Percentiles rank a stretch among this genome's conserved stretches.
Evolutionary conservation across 164 flowering plant genomes (phyloP).

Genomic region (Vitis labrusca): DNA sequence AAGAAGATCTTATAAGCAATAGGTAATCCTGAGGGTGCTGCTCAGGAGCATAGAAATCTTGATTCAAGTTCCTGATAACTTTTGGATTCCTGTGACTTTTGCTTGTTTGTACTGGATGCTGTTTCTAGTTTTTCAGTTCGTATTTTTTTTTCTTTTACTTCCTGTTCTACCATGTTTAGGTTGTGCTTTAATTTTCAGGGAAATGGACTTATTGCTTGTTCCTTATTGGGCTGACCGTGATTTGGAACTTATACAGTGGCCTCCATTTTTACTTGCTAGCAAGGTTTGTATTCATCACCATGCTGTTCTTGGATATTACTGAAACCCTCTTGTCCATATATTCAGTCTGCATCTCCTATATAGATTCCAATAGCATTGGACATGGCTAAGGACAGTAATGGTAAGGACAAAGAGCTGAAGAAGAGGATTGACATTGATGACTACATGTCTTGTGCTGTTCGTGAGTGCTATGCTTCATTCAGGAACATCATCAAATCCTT

Average conservation of each 20-base stretch:
- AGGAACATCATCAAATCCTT: conserved; percentile 57
- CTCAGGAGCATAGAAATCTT: not conserved
- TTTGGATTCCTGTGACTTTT: not conserved
- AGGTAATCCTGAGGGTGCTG: conserved; percentile 35
- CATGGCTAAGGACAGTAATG: conserved; percentile 97
- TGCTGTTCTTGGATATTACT: not conserved
- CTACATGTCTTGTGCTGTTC: conserved; percentile 86
- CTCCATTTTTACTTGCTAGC: conserved; percentile 97
- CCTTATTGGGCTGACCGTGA: conserved; percentile 97
- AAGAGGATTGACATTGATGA: conserved; percentile 66
- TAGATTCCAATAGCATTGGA: conserved; percentile 97
- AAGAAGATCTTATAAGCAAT: conserved; percentile 89
- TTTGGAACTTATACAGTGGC: conserved; percentile 86
- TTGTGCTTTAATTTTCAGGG: conserved; percentile 45
- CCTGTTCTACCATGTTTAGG: not conserved
- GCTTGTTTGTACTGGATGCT: not conserved
- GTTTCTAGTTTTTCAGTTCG: not conserved
- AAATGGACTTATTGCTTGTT: conserved; percentile 92
- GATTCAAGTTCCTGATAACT: not conserved
- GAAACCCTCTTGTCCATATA: not conserved
- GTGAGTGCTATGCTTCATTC: conserved; percentile 88
- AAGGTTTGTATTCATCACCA: conserved; percentile 49
- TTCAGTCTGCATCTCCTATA: conserved; percentile 8
- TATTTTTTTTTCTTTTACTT: not conserved
- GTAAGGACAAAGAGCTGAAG: conserved; percentile 74